A percentile compares a stretch with the other conserved stretches of the same genome.
Conservation (phyloP, 2,329 filamentous ascomycete species). For the Diplodia sapinea region DNA sequence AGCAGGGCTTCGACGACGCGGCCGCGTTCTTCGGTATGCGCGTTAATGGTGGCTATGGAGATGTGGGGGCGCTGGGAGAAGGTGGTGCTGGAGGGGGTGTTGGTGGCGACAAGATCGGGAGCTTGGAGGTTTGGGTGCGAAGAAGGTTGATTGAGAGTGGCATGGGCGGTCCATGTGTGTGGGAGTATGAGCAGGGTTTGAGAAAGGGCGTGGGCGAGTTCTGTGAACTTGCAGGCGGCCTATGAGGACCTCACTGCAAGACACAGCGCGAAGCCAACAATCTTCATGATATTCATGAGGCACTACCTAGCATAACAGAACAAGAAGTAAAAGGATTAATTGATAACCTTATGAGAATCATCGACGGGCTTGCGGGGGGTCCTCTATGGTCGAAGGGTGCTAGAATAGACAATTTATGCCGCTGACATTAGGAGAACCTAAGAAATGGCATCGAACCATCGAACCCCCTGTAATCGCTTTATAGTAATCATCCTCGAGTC, state of each 20-base stretch:
- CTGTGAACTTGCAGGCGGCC: slow-evolving; percentile 24
- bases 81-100: slow-evolving; percentile 39
- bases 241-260: background rate
- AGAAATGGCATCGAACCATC: background rate
- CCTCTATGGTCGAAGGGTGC: no score
- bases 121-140: slow-evolving; percentile 63
- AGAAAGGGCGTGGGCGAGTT: slow-evolving; percentile 55
- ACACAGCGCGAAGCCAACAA: background rate
- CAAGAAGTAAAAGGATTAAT: background rate
- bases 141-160: slow-evolving; percentile 61
- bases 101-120: slow-evolving; percentile 61
- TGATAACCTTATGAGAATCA: background rate
- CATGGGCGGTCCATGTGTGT: slow-evolving; percentile 54
- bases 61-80: slow-evolving; percentile 32
- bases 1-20: slow-evolving; percentile 62
- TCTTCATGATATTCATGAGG: background rate
- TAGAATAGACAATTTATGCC: no score
- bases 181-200: slow-evolving; percentile 59
- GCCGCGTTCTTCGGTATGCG: slow-evolving; percentile 57
- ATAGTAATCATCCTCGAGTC: background rate
- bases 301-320: background rate
- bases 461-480: background rate
- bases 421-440: no score
- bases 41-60: slow-evolving; percentile 33
- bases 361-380: no score